Evolutionary conservation across 768 basidiomycete genomes (phyloP), one percentile per base, ranked within the genome.

Genomic region (Boletus tomentosulus): DNA sequence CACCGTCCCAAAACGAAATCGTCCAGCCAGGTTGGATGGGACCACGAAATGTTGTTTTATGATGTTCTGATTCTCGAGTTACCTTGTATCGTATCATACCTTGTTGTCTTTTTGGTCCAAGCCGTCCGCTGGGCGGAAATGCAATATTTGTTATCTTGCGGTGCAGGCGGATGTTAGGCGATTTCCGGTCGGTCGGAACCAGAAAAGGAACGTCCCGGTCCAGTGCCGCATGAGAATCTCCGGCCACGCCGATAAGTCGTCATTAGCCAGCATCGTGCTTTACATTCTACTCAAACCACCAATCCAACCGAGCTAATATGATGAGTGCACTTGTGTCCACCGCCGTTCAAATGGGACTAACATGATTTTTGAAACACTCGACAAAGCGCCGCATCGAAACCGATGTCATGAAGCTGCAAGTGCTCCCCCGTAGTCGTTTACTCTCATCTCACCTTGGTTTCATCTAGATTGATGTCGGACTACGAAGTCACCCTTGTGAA

Each of bases 391-490:
- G 96, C 56, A 95, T 97, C 71, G 96, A 98, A 73, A 98, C 94
- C 46, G 97, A 99, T 78, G 96, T 99, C 50, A 97, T 98, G 96
- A 98, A 98, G 78, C 77, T 99, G 96, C 96, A 69, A 67, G 83
- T 61, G 33, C 22, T 13, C 43, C 51, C 37, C 47, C 48, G 19
- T 19, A 31, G 31, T 27, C 35, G 28, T 44, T 52, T 50, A 6
- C 45, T 25, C 41, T 25, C 43, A 22, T 49, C 57, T 66, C 24
- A 64, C 53, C n/a, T 16, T 35, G 43, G n/a, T 38, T 42, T 45
- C 34, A 33, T 57, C 3, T 70, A 98, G 96, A 76, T 73, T 98
- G 65, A 98, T 98, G 93, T 96, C 93, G 15, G 97, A 99, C 75
- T 97, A 93, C 72, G 92, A 99, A 70, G 97, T 99, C 55, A 92